Base-by-base conservation (phyloP, 2,329 filamentous ascomycete species). In the Colletotrichum truncatum region DNA sequence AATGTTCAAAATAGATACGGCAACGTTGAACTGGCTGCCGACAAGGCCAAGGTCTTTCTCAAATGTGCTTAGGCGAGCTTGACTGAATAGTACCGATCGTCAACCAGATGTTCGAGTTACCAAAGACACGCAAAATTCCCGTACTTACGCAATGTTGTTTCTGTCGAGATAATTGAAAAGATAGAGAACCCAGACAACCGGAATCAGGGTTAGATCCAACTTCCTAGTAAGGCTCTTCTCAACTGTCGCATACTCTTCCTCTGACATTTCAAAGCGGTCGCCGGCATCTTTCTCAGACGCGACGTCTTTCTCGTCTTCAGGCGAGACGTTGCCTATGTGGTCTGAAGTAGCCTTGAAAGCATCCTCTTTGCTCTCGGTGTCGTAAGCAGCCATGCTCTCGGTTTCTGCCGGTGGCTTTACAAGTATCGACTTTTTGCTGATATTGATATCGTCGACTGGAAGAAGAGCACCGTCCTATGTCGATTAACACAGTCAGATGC, bases 151-250 rank as follows among this genome's bases (percentile, higher is more conserved):
- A 21, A 61, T 61, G 11, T 61, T 61, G 48, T 53, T 61, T 10
- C 57, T 45, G 49, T 61, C 49, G 4, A 61, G 48, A 2, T 61
- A 61, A 49, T 61, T 61, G 57, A 61, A 61, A 6, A 61, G 48
- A 36, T 61, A 54, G 9, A 61, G 49, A 45, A 45, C 34, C 25
- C 52, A 55, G 18, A 55, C 64, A 21, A 68, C 65, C 4, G 38
- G 52, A 7, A 72, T 46, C 14, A 73, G 53, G 0, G 70, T 73
- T 52, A 68, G 41, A 38, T 73, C 71, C 7, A 73, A 64, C 25
- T 69, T 69, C 25, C 66, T 65, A 3, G 70, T 69, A 3, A 73
- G 32, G 25, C 52, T 57, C 8, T 46, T 38, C 10, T 55, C 32
- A 4, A 23, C 16, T 4, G 56, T 46, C 10, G 46, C 25, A 6